Evolutionary conservation across 805 yeast genomes (phyloP).

Genomic region (Saccharomyces mikatae): DNA sequence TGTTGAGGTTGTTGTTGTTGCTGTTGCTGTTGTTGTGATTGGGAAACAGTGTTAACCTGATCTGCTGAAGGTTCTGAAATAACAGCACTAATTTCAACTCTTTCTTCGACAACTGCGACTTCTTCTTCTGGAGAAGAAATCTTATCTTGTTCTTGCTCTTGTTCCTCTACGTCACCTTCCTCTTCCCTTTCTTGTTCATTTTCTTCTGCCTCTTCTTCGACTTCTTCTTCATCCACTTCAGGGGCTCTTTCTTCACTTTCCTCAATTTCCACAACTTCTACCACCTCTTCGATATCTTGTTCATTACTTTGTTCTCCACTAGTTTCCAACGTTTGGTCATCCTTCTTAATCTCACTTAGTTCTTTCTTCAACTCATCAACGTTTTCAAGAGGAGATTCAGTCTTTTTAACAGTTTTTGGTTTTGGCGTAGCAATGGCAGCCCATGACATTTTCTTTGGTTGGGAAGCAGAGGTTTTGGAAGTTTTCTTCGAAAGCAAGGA

Average conservation of each 20-base stretch:
- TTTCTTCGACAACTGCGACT: slow-evolving; percentile 8
- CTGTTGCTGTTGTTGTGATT: slow-evolving; percentile 7
- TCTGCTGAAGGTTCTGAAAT: slow-evolving; percentile 1
- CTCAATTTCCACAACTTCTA: slow-evolving; percentile 6
- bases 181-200: slow-evolving; percentile 7
- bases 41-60: slow-evolving; percentile 2
- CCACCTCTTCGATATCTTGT: slow-evolving; percentile 5
- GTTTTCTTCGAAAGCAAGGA: slow-evolving; percentile 1
- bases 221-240: slow-evolving; percentile 6
- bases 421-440: slow-evolving; percentile 62
- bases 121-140: slow-evolving; percentile 3
- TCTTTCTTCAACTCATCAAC: slow-evolving; percentile 31
- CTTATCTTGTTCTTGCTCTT: slow-evolving; percentile 3
- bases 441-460: slow-evolving; percentile 45
- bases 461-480: slow-evolving; percentile 4
- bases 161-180: slow-evolving; percentile 4
- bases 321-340: slow-evolving; percentile 19
- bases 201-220: slow-evolving; percentile 1
- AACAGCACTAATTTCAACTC: slow-evolving; percentile 10
- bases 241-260: slow-evolving; percentile 4
- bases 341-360: slow-evolving; percentile 22
- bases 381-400: slow-evolving; percentile 21
- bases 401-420: slow-evolving; percentile 29
- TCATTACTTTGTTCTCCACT: slow-evolving; percentile 14
- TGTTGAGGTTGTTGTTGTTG: slow-evolving; percentile 6